phyloP scores from a whole-genome alignment of 495 filamentous ascomycete genomes.

The Jackrogersella multiformis region DNA sequence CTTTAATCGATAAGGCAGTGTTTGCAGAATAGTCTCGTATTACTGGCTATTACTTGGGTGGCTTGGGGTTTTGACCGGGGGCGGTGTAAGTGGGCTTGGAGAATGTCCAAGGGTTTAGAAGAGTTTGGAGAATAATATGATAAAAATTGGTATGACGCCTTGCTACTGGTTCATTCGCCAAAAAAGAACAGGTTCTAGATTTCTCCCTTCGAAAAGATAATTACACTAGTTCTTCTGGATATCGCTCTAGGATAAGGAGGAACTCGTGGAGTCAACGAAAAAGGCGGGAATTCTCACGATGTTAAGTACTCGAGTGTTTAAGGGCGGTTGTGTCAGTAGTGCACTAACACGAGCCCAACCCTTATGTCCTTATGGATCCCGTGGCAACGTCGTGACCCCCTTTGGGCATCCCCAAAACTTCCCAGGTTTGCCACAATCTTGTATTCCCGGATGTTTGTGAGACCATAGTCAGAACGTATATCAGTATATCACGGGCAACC shows the following conservation, averaged over 20 bases:
- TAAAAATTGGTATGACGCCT: neutral
- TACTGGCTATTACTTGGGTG: constrained; percentile 1
- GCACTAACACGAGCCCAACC: constrained; percentile 40
- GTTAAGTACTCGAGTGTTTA: constrained; percentile 31
- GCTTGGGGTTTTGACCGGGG: constrained; percentile 3
- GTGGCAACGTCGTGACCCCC: constrained; percentile 31
- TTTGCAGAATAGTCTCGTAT: constrained; percentile 16
- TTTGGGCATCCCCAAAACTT: constrained; percentile 15
- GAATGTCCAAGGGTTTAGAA: neutral
- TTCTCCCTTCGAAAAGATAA: neutral
- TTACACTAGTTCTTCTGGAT: constrained; percentile 7
- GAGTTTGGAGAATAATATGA: constrained; percentile 15
- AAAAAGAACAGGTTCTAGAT: constrained; percentile 21
- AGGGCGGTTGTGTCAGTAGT: constrained; percentile 21
- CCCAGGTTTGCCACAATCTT: constrained; percentile 38
- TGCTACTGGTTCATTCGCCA: constrained; percentile 13
- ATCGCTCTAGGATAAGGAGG: constrained; percentile 10
- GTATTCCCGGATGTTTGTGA: constrained; percentile 31
- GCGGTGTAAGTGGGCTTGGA: constrained; percentile 6
- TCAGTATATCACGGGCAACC: constrained; percentile 33
- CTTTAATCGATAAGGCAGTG: constrained; percentile 31
- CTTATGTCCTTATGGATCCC: constrained; percentile 17
- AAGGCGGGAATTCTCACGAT: constrained; percentile 9
- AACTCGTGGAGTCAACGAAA: constrained; percentile 1
- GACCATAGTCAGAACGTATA: constrained; percentile 30